phyloP scores from a whole-genome alignment of 306 rosid genomes.

The Nissolia schottii region DNA sequence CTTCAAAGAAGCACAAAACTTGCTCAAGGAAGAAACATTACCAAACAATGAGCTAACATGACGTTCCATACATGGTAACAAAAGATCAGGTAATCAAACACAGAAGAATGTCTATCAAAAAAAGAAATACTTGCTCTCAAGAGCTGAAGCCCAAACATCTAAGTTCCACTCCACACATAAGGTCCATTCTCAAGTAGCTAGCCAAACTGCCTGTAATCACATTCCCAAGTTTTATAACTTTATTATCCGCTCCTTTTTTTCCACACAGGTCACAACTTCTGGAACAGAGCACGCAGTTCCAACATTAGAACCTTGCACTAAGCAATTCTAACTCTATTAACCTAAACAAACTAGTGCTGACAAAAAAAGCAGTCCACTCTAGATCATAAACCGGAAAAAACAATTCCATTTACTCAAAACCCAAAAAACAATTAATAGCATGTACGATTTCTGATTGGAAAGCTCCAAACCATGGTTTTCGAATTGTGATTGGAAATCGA shows the following conservation, averaged over 20 bases:
- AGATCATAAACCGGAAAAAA: neutral
- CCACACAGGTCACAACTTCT: neutral
- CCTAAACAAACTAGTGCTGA: neutral
- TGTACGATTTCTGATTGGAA: too few relatives aligned
- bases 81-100: neutral
- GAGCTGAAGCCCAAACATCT: neutral
- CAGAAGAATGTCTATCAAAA: neutral
- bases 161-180: neutral
- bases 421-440: too few relatives aligned
- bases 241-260: neutral
- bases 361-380: neutral
- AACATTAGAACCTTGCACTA: neutral
- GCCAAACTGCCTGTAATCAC: neutral
- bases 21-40: neutral
- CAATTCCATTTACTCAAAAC: neutral
- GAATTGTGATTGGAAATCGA: too few relatives aligned
- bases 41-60: neutral
- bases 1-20: neutral
- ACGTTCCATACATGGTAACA: neutral
- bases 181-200: neutral
- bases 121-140: neutral
- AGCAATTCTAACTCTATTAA: neutral
- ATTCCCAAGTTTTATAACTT: neutral
- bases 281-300: neutral
- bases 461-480: too few relatives aligned